Evolutionary conservation across 2,329 filamentous ascomycete genomes (phyloP).

Genomic region (Blastomyces silverae): DNA sequence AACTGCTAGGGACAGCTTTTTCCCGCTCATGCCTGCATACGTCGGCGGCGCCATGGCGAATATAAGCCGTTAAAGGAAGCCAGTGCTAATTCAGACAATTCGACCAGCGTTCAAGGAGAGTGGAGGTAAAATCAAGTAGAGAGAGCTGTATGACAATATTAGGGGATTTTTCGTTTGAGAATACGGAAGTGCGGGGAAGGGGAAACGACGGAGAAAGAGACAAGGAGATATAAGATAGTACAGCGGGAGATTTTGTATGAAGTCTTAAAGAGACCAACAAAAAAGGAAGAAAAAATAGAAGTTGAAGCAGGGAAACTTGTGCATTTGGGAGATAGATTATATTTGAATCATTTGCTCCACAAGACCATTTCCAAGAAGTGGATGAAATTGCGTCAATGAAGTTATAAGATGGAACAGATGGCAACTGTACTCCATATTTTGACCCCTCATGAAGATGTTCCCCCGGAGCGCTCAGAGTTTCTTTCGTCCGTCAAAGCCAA

Average conservation of each 20-base stretch:
- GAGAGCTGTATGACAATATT: no score
- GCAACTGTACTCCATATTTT: background rate
- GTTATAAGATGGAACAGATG: background rate
- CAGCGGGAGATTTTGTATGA: background rate
- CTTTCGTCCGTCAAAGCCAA: background rate
- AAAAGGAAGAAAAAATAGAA: background rate
- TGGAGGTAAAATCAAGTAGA: background rate
- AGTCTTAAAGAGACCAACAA: background rate
- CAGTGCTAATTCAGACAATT: background rate
- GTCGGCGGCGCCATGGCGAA: conserved; percentile 4
- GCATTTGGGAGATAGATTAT: background rate
- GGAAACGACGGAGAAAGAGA: background rate
- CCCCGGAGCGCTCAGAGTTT: background rate
- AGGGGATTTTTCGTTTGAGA: background rate
- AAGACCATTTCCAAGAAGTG: background rate
- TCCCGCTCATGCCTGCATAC: conserved; percentile 50
- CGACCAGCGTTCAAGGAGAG: background rate
- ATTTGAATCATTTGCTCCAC: background rate
- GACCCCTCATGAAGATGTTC: background rate
- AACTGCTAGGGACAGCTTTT: conserved; percentile 50
- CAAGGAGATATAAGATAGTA: background rate
- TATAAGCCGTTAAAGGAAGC: background rate
- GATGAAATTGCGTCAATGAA: background rate
- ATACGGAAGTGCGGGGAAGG: background rate
- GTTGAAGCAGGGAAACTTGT: background rate